Evolutionary conservation across 352 stramenopile genomes (phyloP).

Genomic region (Phytophthora colocasiae): DNA sequence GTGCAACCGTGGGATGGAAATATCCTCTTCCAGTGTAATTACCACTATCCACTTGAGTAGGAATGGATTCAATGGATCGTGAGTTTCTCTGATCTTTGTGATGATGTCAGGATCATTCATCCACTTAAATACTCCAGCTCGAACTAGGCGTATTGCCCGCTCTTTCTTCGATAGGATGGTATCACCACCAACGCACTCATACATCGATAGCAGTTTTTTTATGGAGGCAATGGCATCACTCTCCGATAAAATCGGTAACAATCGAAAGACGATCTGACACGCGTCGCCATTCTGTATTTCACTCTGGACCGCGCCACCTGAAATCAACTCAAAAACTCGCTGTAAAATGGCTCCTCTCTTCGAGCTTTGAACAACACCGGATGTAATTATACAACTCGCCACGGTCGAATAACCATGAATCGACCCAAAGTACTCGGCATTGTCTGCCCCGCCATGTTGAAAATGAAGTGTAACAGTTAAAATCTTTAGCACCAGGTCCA

Average conservation of each 20-base stretch:
- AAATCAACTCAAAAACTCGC: constrained; percentile 69
- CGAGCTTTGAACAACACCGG: constrained; percentile 49
- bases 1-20: constrained; percentile 57
- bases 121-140: constrained; percentile 67
- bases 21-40: constrained; percentile 53
- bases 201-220: constrained; percentile 50
- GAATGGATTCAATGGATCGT: constrained; percentile 40
- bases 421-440: constrained; percentile 48
- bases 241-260: constrained; percentile 49
- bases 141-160: constrained; percentile 54
- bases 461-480: constrained; percentile 57
- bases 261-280: constrained; percentile 55
- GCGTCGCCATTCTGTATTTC: constrained; percentile 71
- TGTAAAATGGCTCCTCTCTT: constrained; percentile 48
- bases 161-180: constrained; percentile 56
- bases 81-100: constrained; percentile 36
- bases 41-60: constrained; percentile 52
- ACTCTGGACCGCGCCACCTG: constrained; percentile 41
- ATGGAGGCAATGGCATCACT: constrained; percentile 40
- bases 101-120: constrained; percentile 50
- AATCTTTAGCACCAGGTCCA: constrained; percentile 62
- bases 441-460: constrained; percentile 30
- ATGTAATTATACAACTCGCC: constrained; percentile 65
- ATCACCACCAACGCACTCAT: constrained; percentile 48
- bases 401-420: constrained; percentile 58